Conservation (phyloP, 2,329 filamentous ascomycete species). For the Colletotrichum ledebouriae region DNA sequence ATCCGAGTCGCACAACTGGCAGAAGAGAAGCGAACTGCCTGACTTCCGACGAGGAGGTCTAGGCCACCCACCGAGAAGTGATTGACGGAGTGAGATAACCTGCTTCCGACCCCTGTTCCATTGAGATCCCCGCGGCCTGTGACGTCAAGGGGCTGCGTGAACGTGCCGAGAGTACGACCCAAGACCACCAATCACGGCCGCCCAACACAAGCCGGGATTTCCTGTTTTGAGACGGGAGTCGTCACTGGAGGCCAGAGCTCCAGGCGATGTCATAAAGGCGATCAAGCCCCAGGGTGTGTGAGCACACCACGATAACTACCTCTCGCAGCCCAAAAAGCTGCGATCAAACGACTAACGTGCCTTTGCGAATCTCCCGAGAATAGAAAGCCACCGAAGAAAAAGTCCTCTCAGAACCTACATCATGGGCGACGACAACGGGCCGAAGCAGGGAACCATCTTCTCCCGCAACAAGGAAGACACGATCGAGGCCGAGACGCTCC, state of each 20-base stretch:
- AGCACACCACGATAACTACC: background rate
- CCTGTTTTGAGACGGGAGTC: constrained; percentile 36
- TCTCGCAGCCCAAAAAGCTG: background rate
- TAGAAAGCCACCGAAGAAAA: background rate
- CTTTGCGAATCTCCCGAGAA: background rate
- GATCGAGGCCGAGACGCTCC: constrained; percentile 52
- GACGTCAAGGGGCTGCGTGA: constrained; percentile 37
- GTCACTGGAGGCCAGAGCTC: constrained; percentile 40
- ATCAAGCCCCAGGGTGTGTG: constrained; percentile 1
- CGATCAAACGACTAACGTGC: background rate
- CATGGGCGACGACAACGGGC: constrained; percentile 36
- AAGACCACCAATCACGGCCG: constrained; percentile 26
- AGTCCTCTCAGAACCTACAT: background rate
- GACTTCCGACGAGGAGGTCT: constrained; percentile 12
- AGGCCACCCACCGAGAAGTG: constrained; percentile 11
- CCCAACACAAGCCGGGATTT: constrained; percentile 21
- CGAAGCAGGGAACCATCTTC: constrained; percentile 46
- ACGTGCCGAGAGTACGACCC: constrained; percentile 8
- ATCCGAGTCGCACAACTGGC: constrained; percentile 33
- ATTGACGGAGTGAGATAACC: constrained; percentile 25
- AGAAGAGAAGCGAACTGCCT: background rate
- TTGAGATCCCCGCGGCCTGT: constrained; percentile 32
- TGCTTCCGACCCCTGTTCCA: constrained; percentile 38
- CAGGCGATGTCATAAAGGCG: constrained; percentile 35
- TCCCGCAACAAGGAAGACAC: constrained; percentile 53